Evolutionary conservation across 495 filamentous ascomycete species (phyloP).

Genomic region (Aspergillus wentii): DNA sequence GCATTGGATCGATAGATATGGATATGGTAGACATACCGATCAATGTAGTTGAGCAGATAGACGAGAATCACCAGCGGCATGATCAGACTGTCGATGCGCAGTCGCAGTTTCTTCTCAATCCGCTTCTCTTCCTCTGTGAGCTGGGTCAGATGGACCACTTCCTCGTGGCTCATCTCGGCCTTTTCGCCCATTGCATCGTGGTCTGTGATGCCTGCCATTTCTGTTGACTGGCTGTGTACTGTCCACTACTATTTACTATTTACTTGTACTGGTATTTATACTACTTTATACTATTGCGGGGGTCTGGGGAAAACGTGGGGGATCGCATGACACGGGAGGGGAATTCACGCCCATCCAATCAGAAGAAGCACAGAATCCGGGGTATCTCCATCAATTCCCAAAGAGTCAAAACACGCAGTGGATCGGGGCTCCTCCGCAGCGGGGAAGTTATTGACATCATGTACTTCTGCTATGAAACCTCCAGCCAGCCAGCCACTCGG

Average conservation of each 20-base stretch:
- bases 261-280: too few relatives aligned
- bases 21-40: slow-evolving; percentile 26
- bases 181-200: slow-evolving; percentile 38
- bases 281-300: too few relatives aligned
- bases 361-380: too few relatives aligned
- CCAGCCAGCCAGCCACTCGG: too few relatives aligned
- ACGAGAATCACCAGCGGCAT: slow-evolving; percentile 53
- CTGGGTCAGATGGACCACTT: slow-evolving; percentile 31
- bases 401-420: too few relatives aligned
- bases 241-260: not conserved
- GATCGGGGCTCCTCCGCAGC: too few relatives aligned
- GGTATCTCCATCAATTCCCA: too few relatives aligned
- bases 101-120: slow-evolving; percentile 41
- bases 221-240: not conserved
- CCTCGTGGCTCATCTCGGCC: slow-evolving; percentile 35
- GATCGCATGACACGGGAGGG: too few relatives aligned
- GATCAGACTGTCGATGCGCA: slow-evolving; percentile 47
- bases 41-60: slow-evolving; percentile 55
- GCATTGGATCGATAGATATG: not conserved
- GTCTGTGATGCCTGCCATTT: slow-evolving; percentile 19
- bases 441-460: too few relatives aligned
- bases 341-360: too few relatives aligned
- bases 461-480: too few relatives aligned
- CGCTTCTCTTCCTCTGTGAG: slow-evolving; percentile 41
- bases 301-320: too few relatives aligned